phyloP scores from a whole-genome alignment of 176 grass and related monocot species.

The Carex myosuroides region DNA sequence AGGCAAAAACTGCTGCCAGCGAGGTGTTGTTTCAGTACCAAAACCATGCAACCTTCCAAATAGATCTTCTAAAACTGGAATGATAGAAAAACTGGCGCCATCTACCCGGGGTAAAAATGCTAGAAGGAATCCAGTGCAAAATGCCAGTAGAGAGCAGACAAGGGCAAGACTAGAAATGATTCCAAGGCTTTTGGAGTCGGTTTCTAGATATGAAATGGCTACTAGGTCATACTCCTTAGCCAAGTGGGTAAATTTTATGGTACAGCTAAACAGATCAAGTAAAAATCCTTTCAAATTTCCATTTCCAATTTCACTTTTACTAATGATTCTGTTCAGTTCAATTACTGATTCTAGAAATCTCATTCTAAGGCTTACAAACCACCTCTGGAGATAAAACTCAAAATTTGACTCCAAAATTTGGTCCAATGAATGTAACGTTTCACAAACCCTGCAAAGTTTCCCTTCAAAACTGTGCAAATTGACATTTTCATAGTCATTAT shows the following conservation, averaged over 20 bases:
- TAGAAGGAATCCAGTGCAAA: slow-evolving; percentile 52
- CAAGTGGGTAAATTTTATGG: slow-evolving; percentile 45
- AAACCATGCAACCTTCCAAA: slow-evolving; percentile 39
- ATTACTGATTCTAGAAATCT: slow-evolving; percentile 51
- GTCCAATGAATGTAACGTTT: slow-evolving; percentile 49
- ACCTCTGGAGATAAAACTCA: slow-evolving; percentile 65
- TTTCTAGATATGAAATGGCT: slow-evolving; percentile 61
- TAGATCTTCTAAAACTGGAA: slow-evolving; percentile 50
- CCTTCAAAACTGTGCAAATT: slow-evolving; percentile 35
- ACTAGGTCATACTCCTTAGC: slow-evolving; percentile 77
- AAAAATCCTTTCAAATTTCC: slow-evolving; percentile 24
- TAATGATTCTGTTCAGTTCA: slow-evolving; percentile 44
- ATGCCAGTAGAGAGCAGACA: slow-evolving; percentile 63
- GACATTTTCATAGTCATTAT: slow-evolving; percentile 25
- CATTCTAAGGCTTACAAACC: slow-evolving; percentile 78
- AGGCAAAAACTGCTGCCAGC: slow-evolving; percentile 41
- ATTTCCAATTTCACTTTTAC: slow-evolving; percentile 12
- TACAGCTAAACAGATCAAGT: slow-evolving; percentile 45
- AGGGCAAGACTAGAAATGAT: slow-evolving; percentile 55
- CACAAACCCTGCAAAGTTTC: slow-evolving; percentile 45
- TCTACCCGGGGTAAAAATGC: slow-evolving; percentile 23
- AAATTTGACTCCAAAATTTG: slow-evolving; percentile 33
- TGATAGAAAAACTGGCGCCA: slow-evolving; percentile 33
- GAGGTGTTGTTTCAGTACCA: slow-evolving; percentile 27
- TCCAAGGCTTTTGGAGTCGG: slow-evolving; percentile 41